phyloP scores from a whole-genome alignment of 2,329 filamentous ascomycete genomes.

The Stenocarpella maydis region DNA sequence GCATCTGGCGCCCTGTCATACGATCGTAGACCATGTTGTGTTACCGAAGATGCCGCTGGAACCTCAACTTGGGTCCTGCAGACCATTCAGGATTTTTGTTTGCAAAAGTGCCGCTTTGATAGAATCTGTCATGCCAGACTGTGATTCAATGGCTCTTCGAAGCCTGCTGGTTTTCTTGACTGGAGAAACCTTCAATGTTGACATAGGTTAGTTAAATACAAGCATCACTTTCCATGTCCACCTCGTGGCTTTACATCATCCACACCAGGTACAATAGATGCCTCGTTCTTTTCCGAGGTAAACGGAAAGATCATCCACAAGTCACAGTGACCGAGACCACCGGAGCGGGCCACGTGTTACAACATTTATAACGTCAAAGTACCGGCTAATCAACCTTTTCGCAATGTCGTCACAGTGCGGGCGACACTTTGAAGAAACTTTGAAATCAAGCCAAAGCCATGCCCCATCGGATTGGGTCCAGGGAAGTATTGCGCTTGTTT shows the following conservation, averaged over 20 bases:
- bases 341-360: not conserved
- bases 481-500: too few relatives aligned
- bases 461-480: too few relatives aligned
- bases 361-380: not conserved
- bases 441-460: too few relatives aligned
- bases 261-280: too few relatives aligned
- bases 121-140: not conserved
- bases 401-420: not conserved
- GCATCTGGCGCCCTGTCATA: constrained; percentile 16
- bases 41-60: not conserved
- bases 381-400: not conserved
- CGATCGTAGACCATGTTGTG: constrained; percentile 1
- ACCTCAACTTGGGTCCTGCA: too few relatives aligned
- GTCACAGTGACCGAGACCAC: not conserved
- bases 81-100: not conserved
- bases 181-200: not conserved
- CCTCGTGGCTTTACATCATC: too few relatives aligned
- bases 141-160: not conserved
- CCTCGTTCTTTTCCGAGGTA: too few relatives aligned
- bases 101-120: too few relatives aligned
- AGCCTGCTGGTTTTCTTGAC: not conserved
- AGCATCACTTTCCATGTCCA: too few relatives aligned
- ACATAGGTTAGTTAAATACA: too few relatives aligned
- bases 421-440: too few relatives aligned
- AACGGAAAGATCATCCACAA: too few relatives aligned